Conservation (phyloP, 2,329 filamentous ascomycete species). For the Hymenoscyphus linearis region DNA sequence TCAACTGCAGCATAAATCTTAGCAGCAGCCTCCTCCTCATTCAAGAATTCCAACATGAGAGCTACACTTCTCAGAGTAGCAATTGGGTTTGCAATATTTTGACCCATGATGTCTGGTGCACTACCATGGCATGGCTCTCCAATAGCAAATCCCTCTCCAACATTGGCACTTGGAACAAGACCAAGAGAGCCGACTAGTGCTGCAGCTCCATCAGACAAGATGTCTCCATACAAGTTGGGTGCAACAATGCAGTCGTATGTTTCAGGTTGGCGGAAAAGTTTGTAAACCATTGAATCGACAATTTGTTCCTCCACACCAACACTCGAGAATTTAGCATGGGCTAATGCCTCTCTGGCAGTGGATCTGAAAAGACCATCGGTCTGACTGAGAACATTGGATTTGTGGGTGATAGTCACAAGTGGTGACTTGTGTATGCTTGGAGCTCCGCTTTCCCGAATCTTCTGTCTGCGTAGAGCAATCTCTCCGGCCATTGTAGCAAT, state of each 20-base stretch:
- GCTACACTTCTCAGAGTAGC: conserved; percentile 87
- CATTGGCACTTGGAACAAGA: conserved; percentile 90
- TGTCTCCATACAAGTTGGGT: conserved; percentile 95
- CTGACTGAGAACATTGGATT: conserved; percentile 93
- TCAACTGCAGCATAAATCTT: conserved; percentile 91
- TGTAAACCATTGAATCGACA: conserved; percentile 99
- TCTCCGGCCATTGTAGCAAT: conserved; percentile 94
- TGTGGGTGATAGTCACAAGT: conserved; percentile 95
- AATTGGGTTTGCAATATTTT: conserved; percentile 92
- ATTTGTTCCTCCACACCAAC: conserved; percentile 91
- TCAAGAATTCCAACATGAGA: conserved; percentile 93
- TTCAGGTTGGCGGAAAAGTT: conserved; percentile 92
- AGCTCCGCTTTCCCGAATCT: conserved; percentile 58
- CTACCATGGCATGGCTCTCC: conserved; percentile 97
- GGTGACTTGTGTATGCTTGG: conserved; percentile 60
- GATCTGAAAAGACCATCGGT: conserved; percentile 94
- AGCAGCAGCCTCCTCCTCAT: conserved; percentile 79
- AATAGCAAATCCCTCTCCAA: conserved; percentile 89
- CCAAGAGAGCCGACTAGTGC: conserved; percentile 89
- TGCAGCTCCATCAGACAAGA: conserved; percentile 90
- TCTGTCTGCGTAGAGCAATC: conserved; percentile 82
- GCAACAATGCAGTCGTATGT: conserved; percentile 98
- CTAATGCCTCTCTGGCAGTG: conserved; percentile 69
- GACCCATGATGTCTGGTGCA: conserved; percentile 90
- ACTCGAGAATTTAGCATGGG: conserved; percentile 54